Evolutionary conservation across 176 grass and related monocot species (phyloP), one percentile per base, ranked within the genome.

Genomic region (Lolium perenne): DNA sequence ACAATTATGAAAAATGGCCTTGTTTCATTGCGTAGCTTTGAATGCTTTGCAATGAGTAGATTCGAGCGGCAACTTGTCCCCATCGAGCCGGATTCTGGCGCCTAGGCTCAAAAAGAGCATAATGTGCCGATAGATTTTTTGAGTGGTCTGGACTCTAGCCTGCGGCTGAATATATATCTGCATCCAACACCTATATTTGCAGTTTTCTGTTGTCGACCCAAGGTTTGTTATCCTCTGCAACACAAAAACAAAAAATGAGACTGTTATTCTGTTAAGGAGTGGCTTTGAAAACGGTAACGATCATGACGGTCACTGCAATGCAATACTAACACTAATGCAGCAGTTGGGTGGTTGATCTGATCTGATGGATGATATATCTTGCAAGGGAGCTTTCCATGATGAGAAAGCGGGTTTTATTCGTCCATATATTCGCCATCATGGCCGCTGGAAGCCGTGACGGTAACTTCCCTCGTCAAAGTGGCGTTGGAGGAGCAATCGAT

Each of bases 1-100:
- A 86, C 50, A 54, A 86, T 83, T 49, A 88, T 88, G 85, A 74
- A 41, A 73, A 73, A n/a, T 3, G 29, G 79, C 11, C 21, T 62
- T 46, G 60, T 88, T 77, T 56, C 41, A 63, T 91, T 88, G 77
- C 82, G 69, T 91, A 88, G 89, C 89, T 91, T 88, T 84, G 75
- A 88, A 83, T 88, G 67, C 85, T 69, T 76, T 79, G 49, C 6
- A 41, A 83, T 86, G 74, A 72, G 48, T 79, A 71, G 81, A 84
- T 90, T 91, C 77, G 51, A 91, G 85, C 53, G 85, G 76, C 68
- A 80, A 68, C 53, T 77, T 81, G 89, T 84, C 81, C 49, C 76
- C 89, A 81, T 91, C 85, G 48, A 38, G 1, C 16, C 63, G 50
- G 81, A 87, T 85, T 70, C 77, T 72, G 63, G 13, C 16, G 69